Percentiles rank a stretch among this genome's conserved stretches.
Evolutionary conservation across 75 land plant species (phyloP).

Genomic region (Pinus taeda): DNA sequence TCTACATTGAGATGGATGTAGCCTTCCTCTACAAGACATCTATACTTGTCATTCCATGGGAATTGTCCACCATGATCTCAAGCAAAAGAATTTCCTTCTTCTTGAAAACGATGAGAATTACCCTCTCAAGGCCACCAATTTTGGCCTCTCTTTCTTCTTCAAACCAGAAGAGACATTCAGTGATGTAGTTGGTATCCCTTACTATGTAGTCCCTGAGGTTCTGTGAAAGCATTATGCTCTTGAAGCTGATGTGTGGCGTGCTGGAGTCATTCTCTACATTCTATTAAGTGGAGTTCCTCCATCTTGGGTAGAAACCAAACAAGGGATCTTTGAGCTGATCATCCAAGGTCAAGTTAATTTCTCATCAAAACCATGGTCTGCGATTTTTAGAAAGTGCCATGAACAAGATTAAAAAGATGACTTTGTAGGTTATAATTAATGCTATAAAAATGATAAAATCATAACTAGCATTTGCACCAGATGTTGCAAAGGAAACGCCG

Average conservation of each 20-base stretch:
- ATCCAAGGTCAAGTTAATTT: too few relatives aligned
- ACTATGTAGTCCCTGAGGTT: neutral
- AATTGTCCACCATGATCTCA: slow-evolving; percentile 64
- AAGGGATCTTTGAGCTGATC: too few relatives aligned
- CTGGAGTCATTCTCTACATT: neutral
- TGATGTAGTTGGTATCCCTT: neutral
- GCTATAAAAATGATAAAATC: too few relatives aligned
- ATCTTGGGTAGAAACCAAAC: neutral
- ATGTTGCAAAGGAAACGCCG: too few relatives aligned
- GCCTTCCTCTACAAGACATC: slow-evolving; percentile 50
- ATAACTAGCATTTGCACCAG: too few relatives aligned
- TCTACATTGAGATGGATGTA: slow-evolving; percentile 63
- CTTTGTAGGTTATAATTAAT: too few relatives aligned
- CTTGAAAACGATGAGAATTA: slow-evolving; percentile 51
- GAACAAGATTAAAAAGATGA: too few relatives aligned
- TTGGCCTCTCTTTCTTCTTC: slow-evolving; percentile 74
- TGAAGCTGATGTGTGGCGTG: neutral
- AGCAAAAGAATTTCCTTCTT: slow-evolving; percentile 72
- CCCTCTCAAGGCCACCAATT: slow-evolving; percentile 73
- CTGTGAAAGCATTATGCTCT: neutral
- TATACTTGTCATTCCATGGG: slow-evolving; percentile 73
- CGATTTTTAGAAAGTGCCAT: too few relatives aligned
- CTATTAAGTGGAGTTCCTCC: slow-evolving; percentile 15
- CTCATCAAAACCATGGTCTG: too few relatives aligned
- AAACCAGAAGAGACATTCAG: slow-evolving; percentile 30